These are phyloP conservation scores for Coniella lustricola DNA, from an alignment of 2,329 filamentous ascomycete species.

Conservation along the genomic window DNA sequence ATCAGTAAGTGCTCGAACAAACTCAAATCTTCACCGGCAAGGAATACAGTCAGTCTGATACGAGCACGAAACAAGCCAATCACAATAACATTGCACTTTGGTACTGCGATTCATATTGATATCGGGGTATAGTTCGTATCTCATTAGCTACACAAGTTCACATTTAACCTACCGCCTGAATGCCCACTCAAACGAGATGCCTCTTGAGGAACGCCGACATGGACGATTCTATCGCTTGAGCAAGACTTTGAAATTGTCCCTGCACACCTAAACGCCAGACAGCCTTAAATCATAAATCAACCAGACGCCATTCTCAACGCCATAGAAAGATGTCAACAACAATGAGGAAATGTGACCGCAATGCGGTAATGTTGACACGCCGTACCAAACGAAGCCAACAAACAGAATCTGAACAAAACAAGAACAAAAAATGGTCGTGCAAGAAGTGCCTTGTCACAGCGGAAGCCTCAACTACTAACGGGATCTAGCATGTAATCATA, in stretches of 20 bases:
- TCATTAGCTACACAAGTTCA: conserved; percentile 19
- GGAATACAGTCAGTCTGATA: no score
- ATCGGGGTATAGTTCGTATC: background rate
- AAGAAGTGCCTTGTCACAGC: background rate
- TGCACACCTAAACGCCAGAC: conserved; percentile 18
- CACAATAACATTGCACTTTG: no score
- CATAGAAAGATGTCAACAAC: background rate
- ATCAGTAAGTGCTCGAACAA: no score
- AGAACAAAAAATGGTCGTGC: background rate
- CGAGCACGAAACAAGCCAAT: no score
- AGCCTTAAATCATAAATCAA: background rate
- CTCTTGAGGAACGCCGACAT: conserved; percentile 13
- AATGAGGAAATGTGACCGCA: no score
- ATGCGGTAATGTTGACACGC: background rate
- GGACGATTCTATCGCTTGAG: conserved; percentile 11
- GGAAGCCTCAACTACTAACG: background rate
- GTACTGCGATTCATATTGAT: no score
- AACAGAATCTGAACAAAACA: background rate
- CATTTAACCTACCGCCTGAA: conserved; percentile 3
- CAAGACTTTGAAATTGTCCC: conserved; percentile 6
- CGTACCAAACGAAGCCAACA: no score
- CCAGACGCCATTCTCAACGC: conserved; percentile 12
- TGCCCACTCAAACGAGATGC: background rate
- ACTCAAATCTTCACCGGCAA: no score
- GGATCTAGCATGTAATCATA: conserved; percentile 44